Evolutionary conservation across 164 flowering plant genomes (phyloP).

Genomic region (Brasenia schreberi): DNA sequence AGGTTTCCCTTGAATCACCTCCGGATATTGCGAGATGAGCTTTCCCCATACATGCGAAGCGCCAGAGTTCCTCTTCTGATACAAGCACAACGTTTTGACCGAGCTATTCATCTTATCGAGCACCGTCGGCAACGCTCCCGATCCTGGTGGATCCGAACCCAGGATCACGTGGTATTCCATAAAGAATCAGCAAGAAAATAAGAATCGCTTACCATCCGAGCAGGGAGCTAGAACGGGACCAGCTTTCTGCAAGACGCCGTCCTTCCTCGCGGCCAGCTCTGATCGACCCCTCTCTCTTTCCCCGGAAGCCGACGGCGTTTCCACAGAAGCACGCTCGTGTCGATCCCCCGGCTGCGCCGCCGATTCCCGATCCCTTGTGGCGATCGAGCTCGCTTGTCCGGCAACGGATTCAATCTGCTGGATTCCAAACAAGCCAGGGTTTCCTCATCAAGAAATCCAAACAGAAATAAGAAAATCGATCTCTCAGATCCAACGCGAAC

Average conservation of each 20-base stretch:
- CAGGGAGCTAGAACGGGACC: neutral
- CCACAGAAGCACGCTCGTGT: neutral
- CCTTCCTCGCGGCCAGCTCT: neutral
- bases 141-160: neutral
- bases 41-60: slow-evolving; percentile 52
- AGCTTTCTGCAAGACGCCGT: neutral
- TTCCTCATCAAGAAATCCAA: neutral
- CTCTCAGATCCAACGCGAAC: neutral
- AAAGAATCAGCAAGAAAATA: neutral
- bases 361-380: neutral
- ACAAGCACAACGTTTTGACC: neutral
- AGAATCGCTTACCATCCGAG: neutral
- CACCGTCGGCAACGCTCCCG: neutral
- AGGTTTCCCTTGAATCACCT: slow-evolving; percentile 19
- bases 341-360: neutral
- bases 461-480: neutral
- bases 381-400: neutral
- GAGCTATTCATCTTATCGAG: neutral
- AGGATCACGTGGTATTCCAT: neutral
- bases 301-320: neutral
- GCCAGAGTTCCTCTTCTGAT: neutral
- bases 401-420: neutral
- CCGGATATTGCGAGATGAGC: slow-evolving; percentile 47
- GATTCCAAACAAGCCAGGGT: neutral
- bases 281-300: neutral